These are phyloP conservation scores for Favolaschia claudopus DNA, from an alignment of 768 basidiomycete species.

Conservation along the genomic window DNA sequence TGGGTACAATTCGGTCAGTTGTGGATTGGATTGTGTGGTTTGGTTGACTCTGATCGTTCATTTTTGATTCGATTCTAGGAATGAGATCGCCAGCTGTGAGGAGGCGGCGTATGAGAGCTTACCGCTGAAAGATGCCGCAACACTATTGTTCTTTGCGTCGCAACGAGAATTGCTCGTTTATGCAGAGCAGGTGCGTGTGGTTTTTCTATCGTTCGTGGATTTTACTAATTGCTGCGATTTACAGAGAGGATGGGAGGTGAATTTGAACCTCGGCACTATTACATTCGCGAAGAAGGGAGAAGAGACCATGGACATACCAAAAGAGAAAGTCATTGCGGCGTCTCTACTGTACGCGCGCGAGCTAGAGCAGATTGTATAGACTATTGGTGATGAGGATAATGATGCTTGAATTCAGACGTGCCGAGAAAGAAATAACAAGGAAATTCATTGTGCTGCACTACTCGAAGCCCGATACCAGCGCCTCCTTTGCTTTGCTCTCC, in stretches of 20 bases:
- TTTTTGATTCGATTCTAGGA: constrained; percentile 53
- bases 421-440: constrained; percentile 16
- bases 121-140: constrained; percentile 88
- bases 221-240: constrained; percentile 17
- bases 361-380: constrained; percentile 89
- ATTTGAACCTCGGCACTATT: constrained; percentile 73
- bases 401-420: not conserved
- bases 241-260: constrained; percentile 87
- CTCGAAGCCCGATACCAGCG: constrained; percentile 70
- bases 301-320: constrained; percentile 86
- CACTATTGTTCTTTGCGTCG: constrained; percentile 88
- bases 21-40: constrained; percentile 24
- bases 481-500: constrained; percentile 85
- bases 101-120: constrained; percentile 93
- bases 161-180: constrained; percentile 85
- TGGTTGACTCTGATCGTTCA: not conserved
- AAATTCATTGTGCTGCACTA: constrained; percentile 35
- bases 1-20: constrained; percentile 88
- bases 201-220: constrained; percentile 6
- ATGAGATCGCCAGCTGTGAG: constrained; percentile 97
- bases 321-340: constrained; percentile 80
- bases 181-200: constrained; percentile 71
- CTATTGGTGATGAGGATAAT: constrained; percentile 49
- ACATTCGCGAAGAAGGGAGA: constrained; percentile 84
- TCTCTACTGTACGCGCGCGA: constrained; percentile 85